Conservation (phyloP, 768 basidiomycete species). For the Lactarius akahatsu region DNA sequence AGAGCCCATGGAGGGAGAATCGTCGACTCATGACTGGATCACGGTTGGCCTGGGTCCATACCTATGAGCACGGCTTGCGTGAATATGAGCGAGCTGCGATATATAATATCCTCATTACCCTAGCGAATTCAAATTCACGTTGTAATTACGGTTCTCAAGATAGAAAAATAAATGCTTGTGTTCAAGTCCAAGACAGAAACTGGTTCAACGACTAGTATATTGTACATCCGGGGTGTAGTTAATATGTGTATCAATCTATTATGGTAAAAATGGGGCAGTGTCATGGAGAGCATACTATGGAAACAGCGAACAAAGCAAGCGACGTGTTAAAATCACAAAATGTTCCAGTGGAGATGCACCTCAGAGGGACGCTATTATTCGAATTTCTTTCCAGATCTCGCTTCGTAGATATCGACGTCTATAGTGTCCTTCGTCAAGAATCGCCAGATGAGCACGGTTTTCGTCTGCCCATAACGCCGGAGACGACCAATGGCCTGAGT, state of each 20-base stretch:
- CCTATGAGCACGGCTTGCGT: neutral
- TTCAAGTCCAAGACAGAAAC: neutral
- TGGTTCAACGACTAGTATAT: neutral
- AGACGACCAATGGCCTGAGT: constrained; percentile 83
- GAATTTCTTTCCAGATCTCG: constrained; percentile 39
- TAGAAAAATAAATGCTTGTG: neutral
- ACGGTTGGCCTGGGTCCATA: neutral
- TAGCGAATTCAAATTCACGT: neutral
- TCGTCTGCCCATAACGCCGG: constrained; percentile 79
- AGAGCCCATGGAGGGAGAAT: constrained; percentile 81
- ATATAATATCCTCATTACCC: neutral
- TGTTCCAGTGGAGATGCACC: neutral
- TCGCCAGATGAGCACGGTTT: constrained; percentile 77
- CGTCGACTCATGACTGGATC: neutral
- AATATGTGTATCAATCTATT: constrained; percentile 9
- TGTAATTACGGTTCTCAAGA: neutral
- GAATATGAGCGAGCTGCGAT: neutral
- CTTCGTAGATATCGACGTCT: constrained; percentile 78
- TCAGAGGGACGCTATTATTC: neutral
- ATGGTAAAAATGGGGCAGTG: neutral
- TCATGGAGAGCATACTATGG: constrained; percentile 7
- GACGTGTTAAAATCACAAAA: constrained; percentile 1
- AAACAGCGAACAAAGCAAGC: constrained; percentile 4
- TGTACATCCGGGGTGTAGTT: neutral
- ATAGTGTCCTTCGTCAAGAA: constrained; percentile 87